A percentile compares a stretch with the other conserved stretches of the same genome.
These are phyloP conservation scores for Vigna radiata DNA, from an alignment of 306 rosid species.

Conservation along the genomic window DNA sequence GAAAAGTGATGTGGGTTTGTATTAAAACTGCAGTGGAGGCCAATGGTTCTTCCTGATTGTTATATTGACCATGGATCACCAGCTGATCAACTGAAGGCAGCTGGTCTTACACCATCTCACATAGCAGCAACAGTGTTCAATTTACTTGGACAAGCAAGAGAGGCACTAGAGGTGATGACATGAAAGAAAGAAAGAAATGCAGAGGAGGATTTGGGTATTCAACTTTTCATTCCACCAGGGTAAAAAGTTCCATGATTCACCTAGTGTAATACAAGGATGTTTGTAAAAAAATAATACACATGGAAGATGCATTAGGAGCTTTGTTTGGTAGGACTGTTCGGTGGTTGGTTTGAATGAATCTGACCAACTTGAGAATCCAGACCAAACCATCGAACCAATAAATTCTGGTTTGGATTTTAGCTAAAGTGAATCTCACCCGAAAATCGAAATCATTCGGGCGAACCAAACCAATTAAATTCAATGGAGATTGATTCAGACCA, in stretches of 20 bases:
- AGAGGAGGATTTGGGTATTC: not conserved
- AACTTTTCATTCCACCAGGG: slow-evolving; percentile 10
- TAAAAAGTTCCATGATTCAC: slow-evolving; percentile 36
- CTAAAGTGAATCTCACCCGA: too few relatives aligned
- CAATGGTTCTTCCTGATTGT: slow-evolving; percentile 82
- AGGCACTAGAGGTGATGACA: slow-evolving; percentile 74
- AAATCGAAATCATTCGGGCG: too few relatives aligned
- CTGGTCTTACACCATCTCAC: slow-evolving; percentile 86
- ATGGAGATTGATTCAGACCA: too few relatives aligned
- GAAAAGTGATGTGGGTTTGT: slow-evolving; percentile 18
- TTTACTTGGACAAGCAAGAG: slow-evolving; percentile 78
- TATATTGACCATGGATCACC: slow-evolving; percentile 86
- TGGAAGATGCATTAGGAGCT: not conserved
- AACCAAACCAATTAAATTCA: too few relatives aligned
- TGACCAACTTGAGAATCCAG: too few relatives aligned
- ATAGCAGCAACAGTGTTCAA: slow-evolving; percentile 87
- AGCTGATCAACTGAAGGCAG: slow-evolving; percentile 62
- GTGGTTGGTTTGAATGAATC: too few relatives aligned
- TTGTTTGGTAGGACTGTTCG: too few relatives aligned
- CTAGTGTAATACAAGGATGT: not conserved
- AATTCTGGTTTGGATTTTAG: too few relatives aligned
- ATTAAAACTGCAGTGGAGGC: slow-evolving; percentile 79
- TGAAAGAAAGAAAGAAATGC: slow-evolving; percentile 3
- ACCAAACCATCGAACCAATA: too few relatives aligned
- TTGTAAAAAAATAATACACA: not conserved